Conservation (phyloP, 768 basidiomycete species). For the Boletus patriciae region DNA sequence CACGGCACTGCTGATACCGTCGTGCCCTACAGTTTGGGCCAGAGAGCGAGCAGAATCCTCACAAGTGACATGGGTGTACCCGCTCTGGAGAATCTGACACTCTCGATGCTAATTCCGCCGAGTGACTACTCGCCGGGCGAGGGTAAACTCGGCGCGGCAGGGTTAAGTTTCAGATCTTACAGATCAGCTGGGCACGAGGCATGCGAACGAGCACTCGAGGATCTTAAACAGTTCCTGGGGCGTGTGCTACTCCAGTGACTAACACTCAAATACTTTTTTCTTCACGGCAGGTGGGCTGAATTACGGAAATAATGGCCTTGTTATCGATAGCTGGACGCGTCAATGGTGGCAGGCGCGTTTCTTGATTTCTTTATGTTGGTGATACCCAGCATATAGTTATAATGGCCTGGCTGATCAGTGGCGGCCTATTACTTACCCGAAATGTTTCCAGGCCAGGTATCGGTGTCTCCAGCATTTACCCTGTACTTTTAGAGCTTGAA, state of each 20-base stretch:
- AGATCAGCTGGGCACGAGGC: slow-evolving; percentile 67
- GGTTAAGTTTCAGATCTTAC: slow-evolving; percentile 69
- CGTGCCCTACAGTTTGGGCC: slow-evolving; percentile 56
- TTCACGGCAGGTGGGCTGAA: not conserved
- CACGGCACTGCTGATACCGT: slow-evolving; percentile 78
- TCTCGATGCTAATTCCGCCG: slow-evolving; percentile 30
- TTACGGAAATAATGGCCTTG: not conserved
- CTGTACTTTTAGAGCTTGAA: not conserved
- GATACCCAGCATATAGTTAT: not conserved
- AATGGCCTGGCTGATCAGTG: not conserved
- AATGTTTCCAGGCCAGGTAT: not conserved
- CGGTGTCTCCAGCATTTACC: not conserved
- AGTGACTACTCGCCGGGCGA: slow-evolving; percentile 21
- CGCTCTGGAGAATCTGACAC: slow-evolving; percentile 35
- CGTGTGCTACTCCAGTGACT: slow-evolving; percentile 45
- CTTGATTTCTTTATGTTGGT: not conserved
- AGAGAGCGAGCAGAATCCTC: slow-evolving; percentile 57
- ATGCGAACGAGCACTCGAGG: slow-evolving; percentile 61
- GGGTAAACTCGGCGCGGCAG: slow-evolving; percentile 34
- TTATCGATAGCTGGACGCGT: not conserved
- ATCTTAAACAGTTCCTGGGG: slow-evolving; percentile 71
- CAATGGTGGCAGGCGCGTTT: not conserved
- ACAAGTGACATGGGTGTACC: slow-evolving; percentile 52
- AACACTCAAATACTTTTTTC: not conserved
- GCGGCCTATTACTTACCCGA: not conserved